Conservation (phyloP, 176 grass and related monocot species). For the Triticum timopheevii region DNA sequence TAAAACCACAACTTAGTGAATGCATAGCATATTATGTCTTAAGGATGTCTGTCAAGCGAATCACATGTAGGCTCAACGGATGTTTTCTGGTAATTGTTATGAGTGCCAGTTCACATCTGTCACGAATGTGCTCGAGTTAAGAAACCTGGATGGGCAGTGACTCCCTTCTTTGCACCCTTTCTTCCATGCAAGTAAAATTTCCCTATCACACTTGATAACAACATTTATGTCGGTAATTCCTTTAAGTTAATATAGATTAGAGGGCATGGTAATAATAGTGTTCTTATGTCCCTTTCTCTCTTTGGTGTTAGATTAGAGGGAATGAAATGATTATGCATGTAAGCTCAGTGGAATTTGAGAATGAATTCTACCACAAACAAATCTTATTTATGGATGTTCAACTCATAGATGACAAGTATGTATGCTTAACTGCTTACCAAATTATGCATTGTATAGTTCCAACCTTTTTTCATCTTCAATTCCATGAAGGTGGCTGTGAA, state of each 20-base stretch:
- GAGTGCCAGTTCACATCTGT: not conserved
- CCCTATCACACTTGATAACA: not conserved
- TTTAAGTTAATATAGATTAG: not conserved
- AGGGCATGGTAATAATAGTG: not conserved
- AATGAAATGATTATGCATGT: not conserved
- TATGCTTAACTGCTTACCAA: not conserved
- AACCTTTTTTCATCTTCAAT: not conserved
- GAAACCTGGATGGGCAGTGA: not conserved
- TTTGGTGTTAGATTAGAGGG: not conserved
- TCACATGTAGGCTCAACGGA: not conserved
- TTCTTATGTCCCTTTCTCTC: not conserved
- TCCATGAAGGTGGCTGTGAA: not conserved
- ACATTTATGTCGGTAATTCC: not conserved
- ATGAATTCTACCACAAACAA: no score
- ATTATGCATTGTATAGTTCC: not conserved
- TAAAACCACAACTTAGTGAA: not conserved
- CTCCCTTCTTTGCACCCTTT: not conserved
- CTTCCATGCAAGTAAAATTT: not conserved
- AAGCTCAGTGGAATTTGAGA: no score
- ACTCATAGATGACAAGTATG: no score
- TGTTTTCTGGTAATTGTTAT: no score
- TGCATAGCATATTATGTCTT: not conserved
- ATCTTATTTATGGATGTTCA: no score
- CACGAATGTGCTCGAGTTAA: not conserved
- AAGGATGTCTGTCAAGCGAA: not conserved